phyloP scores from a whole-genome alignment of 768 basidiomycete species.

The Leccinum incarnatum region DNA sequence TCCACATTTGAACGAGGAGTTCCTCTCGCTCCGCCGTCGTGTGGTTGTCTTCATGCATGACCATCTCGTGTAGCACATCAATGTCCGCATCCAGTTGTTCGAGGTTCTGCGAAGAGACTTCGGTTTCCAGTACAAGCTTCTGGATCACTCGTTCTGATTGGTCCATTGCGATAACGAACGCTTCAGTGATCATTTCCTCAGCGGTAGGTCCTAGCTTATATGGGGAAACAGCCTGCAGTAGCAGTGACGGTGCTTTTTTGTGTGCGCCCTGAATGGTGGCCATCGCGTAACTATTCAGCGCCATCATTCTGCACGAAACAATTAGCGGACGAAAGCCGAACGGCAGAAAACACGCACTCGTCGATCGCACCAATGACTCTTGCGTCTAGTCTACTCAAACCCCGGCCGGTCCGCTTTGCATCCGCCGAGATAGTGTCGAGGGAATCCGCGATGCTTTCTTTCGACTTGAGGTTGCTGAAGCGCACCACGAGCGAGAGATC shows the following conservation, averaged over 20 bases:
- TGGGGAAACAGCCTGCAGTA: conserved; percentile 40
- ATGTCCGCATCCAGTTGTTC: conserved; percentile 63
- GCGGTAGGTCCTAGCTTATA: conserved; percentile 35
- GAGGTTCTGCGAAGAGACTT: conserved; percentile 52
- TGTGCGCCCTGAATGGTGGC: conserved; percentile 46
- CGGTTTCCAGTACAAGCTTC: conserved; percentile 66
- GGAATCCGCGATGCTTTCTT: conserved; percentile 51
- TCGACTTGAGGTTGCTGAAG: conserved; percentile 59
- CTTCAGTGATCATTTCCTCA: conserved; percentile 46
- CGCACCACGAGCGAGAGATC: conserved; percentile 65
- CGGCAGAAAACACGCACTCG: conserved; percentile 42
- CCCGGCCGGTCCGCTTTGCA: conserved; percentile 57
- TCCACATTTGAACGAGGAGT: conserved; percentile 68
- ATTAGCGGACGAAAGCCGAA: conserved; percentile 1
- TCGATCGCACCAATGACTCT: conserved; percentile 76
- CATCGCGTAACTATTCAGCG: conserved; percentile 71
- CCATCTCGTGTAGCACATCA: conserved; percentile 51
- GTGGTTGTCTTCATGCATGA: conserved; percentile 54
- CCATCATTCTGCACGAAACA: conserved; percentile 52
- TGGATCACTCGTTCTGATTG: conserved; percentile 50
- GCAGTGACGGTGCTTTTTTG: conserved; percentile 24
- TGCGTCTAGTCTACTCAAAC: conserved; percentile 59
- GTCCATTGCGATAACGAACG: conserved; percentile 64
- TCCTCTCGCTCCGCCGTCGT: conserved; percentile 46
- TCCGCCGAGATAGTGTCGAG: conserved; percentile 56